phyloP scores from a whole-genome alignment of 306 rosid species.

The Fragaria vesca region DNA sequence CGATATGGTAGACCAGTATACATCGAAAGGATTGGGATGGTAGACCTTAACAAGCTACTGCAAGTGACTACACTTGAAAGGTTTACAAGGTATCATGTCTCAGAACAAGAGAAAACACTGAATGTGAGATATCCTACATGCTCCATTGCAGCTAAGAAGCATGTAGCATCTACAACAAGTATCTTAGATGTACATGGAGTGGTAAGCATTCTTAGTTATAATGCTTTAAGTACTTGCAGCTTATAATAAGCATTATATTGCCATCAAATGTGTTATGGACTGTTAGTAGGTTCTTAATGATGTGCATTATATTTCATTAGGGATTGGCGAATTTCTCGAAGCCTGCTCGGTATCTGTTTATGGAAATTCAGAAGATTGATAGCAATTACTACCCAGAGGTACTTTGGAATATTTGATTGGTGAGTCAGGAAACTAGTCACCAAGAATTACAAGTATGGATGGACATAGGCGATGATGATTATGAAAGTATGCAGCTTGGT shows the following conservation, averaged over 20 bases:
- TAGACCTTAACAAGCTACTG: constrained; percentile 60
- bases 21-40: constrained; percentile 76
- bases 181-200: constrained; percentile 84
- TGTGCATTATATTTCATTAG: constrained; percentile 35
- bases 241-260: not conserved
- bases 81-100: constrained; percentile 63
- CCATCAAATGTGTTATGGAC: not conserved
- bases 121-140: constrained; percentile 72
- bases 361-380: constrained; percentile 85
- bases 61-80: constrained; percentile 72
- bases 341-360: constrained; percentile 73
- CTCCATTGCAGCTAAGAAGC: constrained; percentile 73
- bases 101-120: constrained; percentile 85
- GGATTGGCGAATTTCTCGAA: constrained; percentile 90
- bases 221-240: not conserved
- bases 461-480: not conserved
- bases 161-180: constrained; percentile 87
- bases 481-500: not conserved
- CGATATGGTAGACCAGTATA: constrained; percentile 76
- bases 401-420: constrained; percentile 22
- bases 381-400: constrained; percentile 96
- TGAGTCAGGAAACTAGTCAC: constrained; percentile 2
- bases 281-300: not conserved
- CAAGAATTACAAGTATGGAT: not conserved
- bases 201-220: constrained; percentile 40